Evolutionary conservation across 2,329 filamentous ascomycete species (phyloP).

Genomic region (Aureobasidium sp.): DNA sequence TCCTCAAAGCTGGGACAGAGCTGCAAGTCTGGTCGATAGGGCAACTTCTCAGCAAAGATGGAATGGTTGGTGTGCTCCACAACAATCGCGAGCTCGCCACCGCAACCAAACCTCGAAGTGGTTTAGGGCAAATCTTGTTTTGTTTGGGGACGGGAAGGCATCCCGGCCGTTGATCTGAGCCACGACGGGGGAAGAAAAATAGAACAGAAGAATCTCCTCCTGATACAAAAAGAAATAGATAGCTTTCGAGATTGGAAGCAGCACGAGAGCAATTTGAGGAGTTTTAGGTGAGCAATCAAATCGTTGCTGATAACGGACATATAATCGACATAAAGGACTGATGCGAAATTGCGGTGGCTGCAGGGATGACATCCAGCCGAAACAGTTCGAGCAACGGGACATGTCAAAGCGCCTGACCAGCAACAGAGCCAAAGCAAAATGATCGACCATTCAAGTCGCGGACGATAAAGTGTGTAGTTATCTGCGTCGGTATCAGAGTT

Average conservation of each 20-base stretch:
- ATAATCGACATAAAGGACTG: slow-evolving; percentile 9
- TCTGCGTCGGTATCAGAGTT: neutral
- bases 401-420: slow-evolving; percentile 12
- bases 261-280: slow-evolving; percentile 5
- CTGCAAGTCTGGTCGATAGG: slow-evolving; percentile 1
- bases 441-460: neutral
- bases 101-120: neutral
- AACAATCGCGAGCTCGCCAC: slow-evolving; percentile 1
- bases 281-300: slow-evolving; percentile 8
- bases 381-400: slow-evolving; percentile 3
- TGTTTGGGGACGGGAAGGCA: slow-evolving; percentile 12
- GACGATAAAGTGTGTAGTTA: neutral
- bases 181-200: neutral
- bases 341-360: slow-evolving; percentile 18
- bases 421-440: slow-evolving; percentile 1
- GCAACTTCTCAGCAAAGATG: neutral
- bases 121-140: slow-evolving; percentile 12
- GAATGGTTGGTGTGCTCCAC: slow-evolving; percentile 15
- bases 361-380: slow-evolving; percentile 15
- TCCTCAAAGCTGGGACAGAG: neutral
- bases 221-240: neutral
- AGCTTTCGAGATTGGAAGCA: slow-evolving; percentile 3
- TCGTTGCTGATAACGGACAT: slow-evolving; percentile 15
- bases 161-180: slow-evolving; percentile 15
- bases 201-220: slow-evolving; percentile 10